Evolutionary conservation across 345 rosid species (phyloP).

Genomic region (Nephelium lappaceum): DNA sequence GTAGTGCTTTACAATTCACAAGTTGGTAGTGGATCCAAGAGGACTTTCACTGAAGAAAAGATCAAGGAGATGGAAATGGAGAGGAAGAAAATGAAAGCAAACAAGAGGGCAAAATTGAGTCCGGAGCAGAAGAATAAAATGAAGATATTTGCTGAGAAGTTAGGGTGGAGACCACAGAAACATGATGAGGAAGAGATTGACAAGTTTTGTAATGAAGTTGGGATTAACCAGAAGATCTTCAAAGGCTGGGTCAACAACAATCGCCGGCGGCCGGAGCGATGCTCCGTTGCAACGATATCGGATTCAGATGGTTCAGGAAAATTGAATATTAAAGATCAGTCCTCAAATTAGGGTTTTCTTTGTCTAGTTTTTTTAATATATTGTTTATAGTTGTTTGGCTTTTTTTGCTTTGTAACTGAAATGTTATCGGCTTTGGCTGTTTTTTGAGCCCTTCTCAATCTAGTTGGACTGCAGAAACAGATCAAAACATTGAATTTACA

Average conservation of each 20-base stretch:
- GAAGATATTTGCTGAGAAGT: slow-evolving; percentile 8
- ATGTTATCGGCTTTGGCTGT: background rate
- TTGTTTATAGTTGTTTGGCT: too few relatives aligned
- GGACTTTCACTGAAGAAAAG: background rate
- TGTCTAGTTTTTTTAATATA: too few relatives aligned
- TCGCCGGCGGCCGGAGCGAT: background rate
- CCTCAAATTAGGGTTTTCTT: background rate
- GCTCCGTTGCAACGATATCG: background rate
- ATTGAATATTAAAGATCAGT: background rate
- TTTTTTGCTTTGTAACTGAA: background rate
- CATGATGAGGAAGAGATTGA: slow-evolving; percentile 15
- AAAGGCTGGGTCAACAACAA: slow-evolving; percentile 22
- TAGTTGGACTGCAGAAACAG: too few relatives aligned
- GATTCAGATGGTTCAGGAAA: background rate
- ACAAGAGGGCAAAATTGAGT: slow-evolving; percentile 2
- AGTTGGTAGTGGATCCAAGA: too few relatives aligned
- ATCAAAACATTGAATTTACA: too few relatives aligned
- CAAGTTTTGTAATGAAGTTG: slow-evolving; percentile 19
- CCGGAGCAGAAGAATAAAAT: slow-evolving; percentile 17
- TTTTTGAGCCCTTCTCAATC: too few relatives aligned
- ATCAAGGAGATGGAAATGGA: background rate
- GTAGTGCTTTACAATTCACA: too few relatives aligned
- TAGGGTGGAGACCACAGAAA: slow-evolving; percentile 20
- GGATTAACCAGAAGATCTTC: slow-evolving; percentile 16
- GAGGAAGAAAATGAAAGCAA: background rate